A percentile compares a stretch with the other conserved stretches of the same genome.
Evolutionary conservation across 1,284 basidiomycete species (phyloP).

Genomic region (Phellopilus nigrolimitatus): DNA sequence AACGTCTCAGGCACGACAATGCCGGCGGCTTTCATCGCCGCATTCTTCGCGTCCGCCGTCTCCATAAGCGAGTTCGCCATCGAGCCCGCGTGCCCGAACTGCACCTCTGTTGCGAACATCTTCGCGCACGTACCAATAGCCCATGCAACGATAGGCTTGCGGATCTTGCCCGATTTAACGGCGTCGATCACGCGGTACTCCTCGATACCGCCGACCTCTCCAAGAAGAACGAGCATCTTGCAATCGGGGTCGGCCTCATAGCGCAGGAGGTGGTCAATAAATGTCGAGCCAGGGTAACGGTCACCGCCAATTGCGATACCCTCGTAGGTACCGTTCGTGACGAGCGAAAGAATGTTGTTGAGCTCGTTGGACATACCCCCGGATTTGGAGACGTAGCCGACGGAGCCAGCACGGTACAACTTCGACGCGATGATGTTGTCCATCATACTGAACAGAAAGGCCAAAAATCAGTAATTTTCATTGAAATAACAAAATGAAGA

Average conservation of each 20-base stretch:
- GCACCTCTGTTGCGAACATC: slow-evolving; percentile 99
- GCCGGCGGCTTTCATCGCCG: slow-evolving; percentile 90
- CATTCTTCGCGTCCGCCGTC: slow-evolving; percentile 98
- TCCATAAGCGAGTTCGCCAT: slow-evolving; percentile 98
- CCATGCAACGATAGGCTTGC: slow-evolving; percentile 99
- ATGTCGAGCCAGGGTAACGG: slow-evolving; percentile 96
- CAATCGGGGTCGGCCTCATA: slow-evolving; percentile 97
- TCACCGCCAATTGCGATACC: slow-evolving; percentile 99
- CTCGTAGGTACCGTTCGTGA: slow-evolving; percentile 99
- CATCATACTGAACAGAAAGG: slow-evolving; percentile 90
- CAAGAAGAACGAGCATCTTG: slow-evolving; percentile 98
- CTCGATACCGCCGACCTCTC: slow-evolving; percentile 98
- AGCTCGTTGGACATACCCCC: slow-evolving; percentile 99
- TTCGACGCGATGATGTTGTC: slow-evolving; percentile 99
- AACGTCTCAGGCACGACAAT: slow-evolving; percentile 98
- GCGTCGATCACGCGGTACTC: slow-evolving; percentile 99
- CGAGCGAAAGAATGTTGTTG: slow-evolving; percentile 98
- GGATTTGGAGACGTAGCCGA: slow-evolving; percentile 99
- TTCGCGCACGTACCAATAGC: slow-evolving; percentile 99
- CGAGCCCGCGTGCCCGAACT: slow-evolving; percentile 97
- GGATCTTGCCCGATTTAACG: slow-evolving; percentile 91
- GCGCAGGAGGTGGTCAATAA: slow-evolving; percentile 97
- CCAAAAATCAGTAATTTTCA: no score
- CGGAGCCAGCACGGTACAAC: slow-evolving; percentile 95
- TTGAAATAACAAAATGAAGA: no score